Base-by-base conservation (phyloP, 2,329 filamentous ascomycete species). In the Trichoderma sp. region DNA sequence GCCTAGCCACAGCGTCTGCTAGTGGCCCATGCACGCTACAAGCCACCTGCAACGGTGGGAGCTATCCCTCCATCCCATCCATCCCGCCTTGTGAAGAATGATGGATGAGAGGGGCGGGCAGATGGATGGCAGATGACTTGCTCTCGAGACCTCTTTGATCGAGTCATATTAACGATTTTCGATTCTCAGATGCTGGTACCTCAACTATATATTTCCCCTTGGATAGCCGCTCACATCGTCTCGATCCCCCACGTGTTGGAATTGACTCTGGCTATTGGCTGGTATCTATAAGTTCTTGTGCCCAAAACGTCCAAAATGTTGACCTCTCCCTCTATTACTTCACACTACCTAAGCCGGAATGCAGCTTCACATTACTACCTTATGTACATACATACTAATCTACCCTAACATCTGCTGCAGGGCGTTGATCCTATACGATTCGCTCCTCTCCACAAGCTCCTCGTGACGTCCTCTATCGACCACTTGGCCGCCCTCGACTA, bases 391-490 rank as follows among this genome's bases (percentile, higher is more conserved):
- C 47, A 53, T 57, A 18, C n/a, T 7, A 36, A 36, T 36, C 30
- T 73, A 73, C 60, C 74, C 76, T 32, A 84, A 75, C 82, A 84
- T 86, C 78, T 88, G 86, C 73, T 86, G 85, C 74, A 85, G 77
- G 28, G 85, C 85, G 77, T 87, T 88, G 9, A 84, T 81, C 26
- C 86, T 81, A 75, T 89, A 88, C 30, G 81, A 83, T 73, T 88
- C 86, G 66, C 86, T 86, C 71, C 82, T 77, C 81, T 84, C 83
- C 73, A 89, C 80, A 68, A 89, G 77, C 75, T 89, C 87, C 71
- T 86, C 83, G 75, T 89, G 88, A 28, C 82, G 82, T 3, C 87
- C 87, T 70, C 79, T 80, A 72, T 88, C 87, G 14, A 88, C 83
- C 58, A 87, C 81, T 68, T 79, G 81, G 1, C 88, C 87, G 9